A percentile compares a stretch with the other conserved stretches of the same genome.
Evolutionary conservation across 345 rosid genomes (phyloP).

Genomic region (Nephelium lappaceum): DNA sequence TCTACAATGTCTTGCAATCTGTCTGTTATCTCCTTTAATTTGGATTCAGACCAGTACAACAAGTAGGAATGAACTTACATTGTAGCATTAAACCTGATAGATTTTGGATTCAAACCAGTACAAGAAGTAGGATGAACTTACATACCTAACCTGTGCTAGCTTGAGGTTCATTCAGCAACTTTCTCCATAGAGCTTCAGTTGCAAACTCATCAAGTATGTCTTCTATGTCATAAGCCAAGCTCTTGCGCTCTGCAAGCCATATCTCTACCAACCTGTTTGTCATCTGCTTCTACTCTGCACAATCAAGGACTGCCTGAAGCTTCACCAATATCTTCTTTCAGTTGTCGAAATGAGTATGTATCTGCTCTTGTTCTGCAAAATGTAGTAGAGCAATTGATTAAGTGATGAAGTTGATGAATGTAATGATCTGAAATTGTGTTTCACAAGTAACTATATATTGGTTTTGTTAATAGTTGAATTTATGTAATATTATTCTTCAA

Average conservation of each 20-base stretch:
- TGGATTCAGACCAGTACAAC: neutral
- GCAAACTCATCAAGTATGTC: constrained; percentile 24
- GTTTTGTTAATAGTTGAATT: too few relatives aligned
- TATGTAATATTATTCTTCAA: too few relatives aligned
- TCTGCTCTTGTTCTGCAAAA: neutral
- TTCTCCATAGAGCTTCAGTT: neutral
- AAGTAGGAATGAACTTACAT: too few relatives aligned
- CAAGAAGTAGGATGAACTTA: neutral
- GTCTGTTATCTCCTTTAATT: neutral
- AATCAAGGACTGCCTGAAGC: constrained; percentile 3
- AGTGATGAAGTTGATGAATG: too few relatives aligned
- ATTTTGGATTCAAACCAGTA: neutral
- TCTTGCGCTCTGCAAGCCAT: constrained; percentile 21
- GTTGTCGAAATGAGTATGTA: constrained; percentile 1
- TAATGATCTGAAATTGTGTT: too few relatives aligned
- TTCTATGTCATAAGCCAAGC: constrained; percentile 15
- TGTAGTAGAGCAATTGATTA: neutral
- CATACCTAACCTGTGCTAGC: neutral
- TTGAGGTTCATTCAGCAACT: neutral
- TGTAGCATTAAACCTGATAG: neutral
- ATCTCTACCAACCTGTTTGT: neutral
- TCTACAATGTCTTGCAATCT: constrained; percentile 14
- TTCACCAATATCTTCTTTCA: neutral
- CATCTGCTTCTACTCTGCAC: constrained; percentile 25
- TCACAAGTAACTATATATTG: too few relatives aligned